phyloP scores from a whole-genome alignment of 805 yeast species.

The Teunomyces aglyptinius region DNA sequence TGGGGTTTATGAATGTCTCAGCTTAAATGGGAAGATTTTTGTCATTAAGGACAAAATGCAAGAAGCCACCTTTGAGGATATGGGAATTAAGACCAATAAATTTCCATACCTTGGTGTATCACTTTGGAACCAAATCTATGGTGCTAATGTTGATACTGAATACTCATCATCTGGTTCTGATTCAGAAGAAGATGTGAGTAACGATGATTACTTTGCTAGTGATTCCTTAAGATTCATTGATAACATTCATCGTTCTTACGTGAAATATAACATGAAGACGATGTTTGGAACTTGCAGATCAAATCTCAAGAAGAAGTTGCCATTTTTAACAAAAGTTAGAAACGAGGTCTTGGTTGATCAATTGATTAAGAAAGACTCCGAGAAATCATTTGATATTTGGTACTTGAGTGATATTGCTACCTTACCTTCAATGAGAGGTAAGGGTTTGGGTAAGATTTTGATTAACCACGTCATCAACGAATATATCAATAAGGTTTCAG shows the following conservation, averaged over 20 bases:
- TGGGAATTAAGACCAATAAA: constrained; percentile 22
- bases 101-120: constrained; percentile 55
- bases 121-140: constrained; percentile 35
- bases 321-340: constrained; percentile 44
- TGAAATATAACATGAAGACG: constrained; percentile 37
- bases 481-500: constrained; percentile 31
- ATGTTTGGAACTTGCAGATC: constrained; percentile 47
- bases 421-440: constrained; percentile 56
- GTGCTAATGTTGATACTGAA: constrained; percentile 13
- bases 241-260: constrained; percentile 28
- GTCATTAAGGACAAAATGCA: constrained; percentile 49
- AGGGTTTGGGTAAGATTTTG: constrained; percentile 53
- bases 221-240: constrained; percentile 19
- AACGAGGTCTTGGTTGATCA: constrained; percentile 40
- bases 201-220: constrained; percentile 22
- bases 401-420: constrained; percentile 60
- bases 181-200: constrained; percentile 18
- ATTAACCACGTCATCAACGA: constrained; percentile 50
- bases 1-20: constrained; percentile 49
- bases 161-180: constrained; percentile 13
- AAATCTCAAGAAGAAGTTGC: constrained; percentile 50
- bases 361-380: constrained; percentile 19
- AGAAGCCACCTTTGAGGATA: constrained; percentile 30
- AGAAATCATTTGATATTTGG: constrained; percentile 39
- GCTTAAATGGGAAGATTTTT: constrained; percentile 50